phyloP scores from a whole-genome alignment of 129 eudicot species.

The Centaurea solstitialis region DNA sequence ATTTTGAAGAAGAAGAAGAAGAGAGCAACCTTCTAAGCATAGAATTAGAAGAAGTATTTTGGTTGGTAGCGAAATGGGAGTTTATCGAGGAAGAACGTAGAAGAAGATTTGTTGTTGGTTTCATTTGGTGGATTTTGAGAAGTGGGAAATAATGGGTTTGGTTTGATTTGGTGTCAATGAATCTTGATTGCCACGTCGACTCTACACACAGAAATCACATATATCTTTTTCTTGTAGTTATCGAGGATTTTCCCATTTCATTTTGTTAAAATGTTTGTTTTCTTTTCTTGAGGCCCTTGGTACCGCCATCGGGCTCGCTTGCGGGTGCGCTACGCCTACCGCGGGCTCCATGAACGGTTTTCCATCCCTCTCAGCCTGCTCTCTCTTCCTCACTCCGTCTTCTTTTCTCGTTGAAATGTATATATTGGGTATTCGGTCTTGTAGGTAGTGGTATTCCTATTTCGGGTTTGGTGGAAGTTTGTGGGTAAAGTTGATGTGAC shows the following conservation, averaged over 20 bases:
- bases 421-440: no score
- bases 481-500: no score
- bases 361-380: no score
- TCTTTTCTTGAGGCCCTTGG: no score
- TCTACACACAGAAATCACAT: neutral
- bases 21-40: slow-evolving; percentile 46
- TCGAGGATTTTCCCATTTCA: neutral
- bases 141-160: slow-evolving; percentile 24
- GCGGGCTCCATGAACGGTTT: no score
- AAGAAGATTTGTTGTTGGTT: slow-evolving; percentile 28
- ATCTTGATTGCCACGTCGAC: slow-evolving; percentile 26
- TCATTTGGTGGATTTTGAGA: slow-evolving; percentile 40
- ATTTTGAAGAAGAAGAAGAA: slow-evolving; percentile 36
- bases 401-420: no score
- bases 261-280: no score
- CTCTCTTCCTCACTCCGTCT: no score
- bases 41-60: slow-evolving; percentile 1
- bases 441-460: no score
- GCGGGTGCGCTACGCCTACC: no score
- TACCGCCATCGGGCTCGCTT: no score
- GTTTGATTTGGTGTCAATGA: slow-evolving; percentile 27
- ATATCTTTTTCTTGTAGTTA: neutral
- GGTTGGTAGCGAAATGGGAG: slow-evolving; percentile 3
- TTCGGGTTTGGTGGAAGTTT: no score
- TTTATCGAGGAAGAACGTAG: slow-evolving; percentile 28